Evolutionary conservation across 495 filamentous ascomycete genomes (phyloP).

Genomic region (Hamigera avellanea): DNA sequence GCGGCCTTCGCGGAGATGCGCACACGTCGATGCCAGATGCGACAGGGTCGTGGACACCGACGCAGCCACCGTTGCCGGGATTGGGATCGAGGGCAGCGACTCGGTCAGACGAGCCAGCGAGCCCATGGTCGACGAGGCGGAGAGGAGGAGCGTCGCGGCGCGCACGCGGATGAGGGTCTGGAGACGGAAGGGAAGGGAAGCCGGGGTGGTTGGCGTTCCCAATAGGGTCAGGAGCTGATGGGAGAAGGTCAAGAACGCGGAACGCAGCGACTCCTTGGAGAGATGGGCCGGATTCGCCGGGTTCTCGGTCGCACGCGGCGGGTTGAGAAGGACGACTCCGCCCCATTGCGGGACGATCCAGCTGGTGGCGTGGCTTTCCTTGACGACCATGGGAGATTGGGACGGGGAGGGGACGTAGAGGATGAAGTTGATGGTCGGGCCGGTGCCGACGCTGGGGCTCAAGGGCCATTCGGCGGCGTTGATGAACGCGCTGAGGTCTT

Average conservation of each 20-base stretch:
- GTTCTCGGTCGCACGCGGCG: constrained; percentile 25
- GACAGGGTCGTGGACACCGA: constrained; percentile 70
- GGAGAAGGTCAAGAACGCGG: constrained; percentile 79
- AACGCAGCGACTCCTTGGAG: constrained; percentile 51
- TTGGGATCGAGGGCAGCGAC: constrained; percentile 80
- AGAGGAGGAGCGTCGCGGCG: constrained; percentile 75
- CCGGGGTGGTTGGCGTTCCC: constrained; percentile 69
- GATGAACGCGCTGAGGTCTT: constrained; percentile 87
- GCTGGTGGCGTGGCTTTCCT: constrained; percentile 55
- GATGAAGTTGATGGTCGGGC: constrained; percentile 91
- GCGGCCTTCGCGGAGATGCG: constrained; percentile 51
- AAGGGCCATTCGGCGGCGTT: constrained; percentile 97
- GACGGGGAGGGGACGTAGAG: constrained; percentile 61
- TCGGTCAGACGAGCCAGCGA: constrained; percentile 76
- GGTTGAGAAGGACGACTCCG: constrained; percentile 72
- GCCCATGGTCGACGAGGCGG: constrained; percentile 88
- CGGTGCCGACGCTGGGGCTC: constrained; percentile 83
- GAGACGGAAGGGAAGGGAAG: constrained; percentile 71
- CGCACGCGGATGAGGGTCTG: constrained; percentile 74
- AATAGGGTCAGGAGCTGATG: constrained; percentile 85
- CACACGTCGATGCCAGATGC: constrained; percentile 67
- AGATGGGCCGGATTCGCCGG: constrained; percentile 30
- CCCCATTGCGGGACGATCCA: constrained; percentile 98
- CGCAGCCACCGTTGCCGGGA: constrained; percentile 73
- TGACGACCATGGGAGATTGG: constrained; percentile 53